phyloP scores from a whole-genome alignment of 352 stramenopile genomes.

The Globisporangium carolinianum region DNA sequence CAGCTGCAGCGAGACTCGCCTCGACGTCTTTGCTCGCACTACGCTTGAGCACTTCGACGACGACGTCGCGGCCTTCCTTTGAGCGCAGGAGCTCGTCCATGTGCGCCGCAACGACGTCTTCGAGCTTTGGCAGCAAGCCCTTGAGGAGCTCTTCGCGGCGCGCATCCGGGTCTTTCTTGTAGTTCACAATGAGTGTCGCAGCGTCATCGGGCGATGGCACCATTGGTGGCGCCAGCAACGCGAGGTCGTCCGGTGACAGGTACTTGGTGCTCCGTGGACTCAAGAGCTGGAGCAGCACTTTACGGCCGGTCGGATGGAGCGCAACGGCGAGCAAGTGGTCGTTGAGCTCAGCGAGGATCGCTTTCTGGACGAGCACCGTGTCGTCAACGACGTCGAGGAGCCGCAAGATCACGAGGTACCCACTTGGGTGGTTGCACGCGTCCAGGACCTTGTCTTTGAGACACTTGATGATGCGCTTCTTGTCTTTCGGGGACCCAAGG shows the following conservation, averaged over 20 bases:
- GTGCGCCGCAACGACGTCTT: slow-evolving; percentile 67
- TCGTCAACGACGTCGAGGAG: slow-evolving; percentile 89
- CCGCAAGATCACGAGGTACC: slow-evolving; percentile 87
- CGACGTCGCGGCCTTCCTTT: slow-evolving; percentile 73
- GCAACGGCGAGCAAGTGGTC: slow-evolving; percentile 64
- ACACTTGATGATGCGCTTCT: slow-evolving; percentile 88
- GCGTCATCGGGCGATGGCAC: slow-evolving; percentile 58
- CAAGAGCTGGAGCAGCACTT: slow-evolving; percentile 74
- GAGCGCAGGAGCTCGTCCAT: slow-evolving; percentile 59
- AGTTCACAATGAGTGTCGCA: slow-evolving; percentile 63
- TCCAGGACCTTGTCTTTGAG: slow-evolving; percentile 89
- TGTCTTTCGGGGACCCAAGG: slow-evolving; percentile 81
- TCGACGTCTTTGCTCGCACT: slow-evolving; percentile 43
- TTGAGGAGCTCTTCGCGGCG: slow-evolving; percentile 75
- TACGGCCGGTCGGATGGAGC: slow-evolving; percentile 67
- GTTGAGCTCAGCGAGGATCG: slow-evolving; percentile 76
- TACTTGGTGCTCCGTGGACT: slow-evolving; percentile 82
- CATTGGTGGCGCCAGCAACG: slow-evolving; percentile 66
- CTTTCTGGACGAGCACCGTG: slow-evolving; percentile 88
- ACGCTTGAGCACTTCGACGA: slow-evolving; percentile 75
- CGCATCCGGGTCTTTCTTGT: slow-evolving; percentile 82
- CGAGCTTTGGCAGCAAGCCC: slow-evolving; percentile 71
- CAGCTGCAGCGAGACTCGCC: slow-evolving; percentile 34
- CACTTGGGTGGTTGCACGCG: slow-evolving; percentile 85
- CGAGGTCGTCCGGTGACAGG: slow-evolving; percentile 70